These are phyloP conservation scores for Erodium trifolium DNA, from an alignment of 441 rosid species.

Conservation along the genomic window DNA sequence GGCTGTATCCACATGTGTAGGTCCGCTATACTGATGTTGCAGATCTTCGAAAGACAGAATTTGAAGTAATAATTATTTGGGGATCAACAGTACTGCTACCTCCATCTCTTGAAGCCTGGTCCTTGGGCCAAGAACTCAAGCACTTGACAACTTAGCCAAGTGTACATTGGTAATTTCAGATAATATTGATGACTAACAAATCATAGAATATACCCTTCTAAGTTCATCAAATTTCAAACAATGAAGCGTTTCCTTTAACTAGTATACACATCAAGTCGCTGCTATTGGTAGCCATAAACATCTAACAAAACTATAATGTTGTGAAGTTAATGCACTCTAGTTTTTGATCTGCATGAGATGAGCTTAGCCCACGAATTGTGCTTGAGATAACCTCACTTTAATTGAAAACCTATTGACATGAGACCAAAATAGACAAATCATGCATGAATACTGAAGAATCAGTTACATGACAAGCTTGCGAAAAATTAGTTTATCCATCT, in stretches of 20 bases:
- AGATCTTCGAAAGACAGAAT: neutral
- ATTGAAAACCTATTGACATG: neutral
- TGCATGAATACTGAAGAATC: neutral
- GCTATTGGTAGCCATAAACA: neutral
- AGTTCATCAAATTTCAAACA: neutral
- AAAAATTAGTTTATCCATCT: neutral
- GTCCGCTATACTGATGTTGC: neutral
- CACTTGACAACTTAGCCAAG: neutral
- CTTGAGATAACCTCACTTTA: neutral
- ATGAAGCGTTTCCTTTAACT: neutral
- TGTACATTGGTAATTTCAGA: neutral
- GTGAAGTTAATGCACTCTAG: neutral
- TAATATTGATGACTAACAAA: neutral
- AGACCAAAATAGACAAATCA: neutral
- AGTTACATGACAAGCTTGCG: neutral
- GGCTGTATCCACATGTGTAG: neutral
- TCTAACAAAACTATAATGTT: neutral
- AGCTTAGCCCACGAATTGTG: neutral
- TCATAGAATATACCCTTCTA: neutral
- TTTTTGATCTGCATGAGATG: neutral
- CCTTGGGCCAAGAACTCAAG: neutral
- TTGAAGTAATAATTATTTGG: neutral
- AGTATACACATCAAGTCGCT: neutral
- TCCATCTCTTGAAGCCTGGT: slow-evolving; percentile 84
- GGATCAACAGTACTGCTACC: neutral